phyloP scores from a whole-genome alignment of 2,329 filamentous ascomycete genomes.

The Beauveria brongniartii region DNA sequence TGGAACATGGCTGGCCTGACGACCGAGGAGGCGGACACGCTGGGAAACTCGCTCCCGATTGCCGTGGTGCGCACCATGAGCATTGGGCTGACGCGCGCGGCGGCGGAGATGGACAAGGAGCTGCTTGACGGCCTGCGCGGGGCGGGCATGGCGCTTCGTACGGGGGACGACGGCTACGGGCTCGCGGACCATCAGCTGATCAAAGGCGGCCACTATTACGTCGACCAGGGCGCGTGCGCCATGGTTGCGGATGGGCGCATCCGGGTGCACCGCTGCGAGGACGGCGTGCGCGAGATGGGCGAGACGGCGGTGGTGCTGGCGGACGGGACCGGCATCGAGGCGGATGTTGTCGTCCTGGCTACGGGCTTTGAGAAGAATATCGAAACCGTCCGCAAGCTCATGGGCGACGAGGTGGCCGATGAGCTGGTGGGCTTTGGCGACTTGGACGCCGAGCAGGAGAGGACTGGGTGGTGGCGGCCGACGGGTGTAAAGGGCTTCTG shows the following conservation, averaged over 20 bases:
- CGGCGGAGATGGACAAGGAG: slow-evolving; percentile 31
- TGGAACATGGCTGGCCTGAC: slow-evolving; percentile 28
- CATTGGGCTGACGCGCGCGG: slow-evolving; percentile 28
- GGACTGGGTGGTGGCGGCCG: slow-evolving; percentile 23
- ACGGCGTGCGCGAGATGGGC: slow-evolving; percentile 25
- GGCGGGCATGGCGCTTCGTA: slow-evolving; percentile 27
- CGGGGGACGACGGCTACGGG: slow-evolving; percentile 27
- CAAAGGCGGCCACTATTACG: slow-evolving; percentile 34
- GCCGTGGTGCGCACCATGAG: slow-evolving; percentile 36
- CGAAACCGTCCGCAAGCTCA: slow-evolving; percentile 23
- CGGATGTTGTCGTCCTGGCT: slow-evolving; percentile 34
- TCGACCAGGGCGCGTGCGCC: slow-evolving; percentile 32
- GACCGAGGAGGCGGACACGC: slow-evolving; percentile 43
- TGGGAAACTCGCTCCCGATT: slow-evolving; percentile 36
- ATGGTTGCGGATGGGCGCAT: slow-evolving; percentile 35
- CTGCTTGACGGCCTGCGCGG: slow-evolving; percentile 39
- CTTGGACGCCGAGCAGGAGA: slow-evolving; percentile 27
- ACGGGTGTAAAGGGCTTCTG: slow-evolving; percentile 29
- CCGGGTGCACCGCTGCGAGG: slow-evolving; percentile 24
- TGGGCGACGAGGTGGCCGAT: slow-evolving; percentile 30
- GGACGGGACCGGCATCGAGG: slow-evolving; percentile 28
- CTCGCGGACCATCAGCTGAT: slow-evolving; percentile 30
- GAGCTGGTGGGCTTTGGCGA: slow-evolving; percentile 27
- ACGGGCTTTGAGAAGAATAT: slow-evolving; percentile 35
- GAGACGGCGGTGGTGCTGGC: slow-evolving; percentile 18